Evolutionary conservation across 2,329 filamentous ascomycete species (phyloP), one percentile per base, ranked within the genome.

Genomic region (Phialemonium atrogriseum): DNA sequence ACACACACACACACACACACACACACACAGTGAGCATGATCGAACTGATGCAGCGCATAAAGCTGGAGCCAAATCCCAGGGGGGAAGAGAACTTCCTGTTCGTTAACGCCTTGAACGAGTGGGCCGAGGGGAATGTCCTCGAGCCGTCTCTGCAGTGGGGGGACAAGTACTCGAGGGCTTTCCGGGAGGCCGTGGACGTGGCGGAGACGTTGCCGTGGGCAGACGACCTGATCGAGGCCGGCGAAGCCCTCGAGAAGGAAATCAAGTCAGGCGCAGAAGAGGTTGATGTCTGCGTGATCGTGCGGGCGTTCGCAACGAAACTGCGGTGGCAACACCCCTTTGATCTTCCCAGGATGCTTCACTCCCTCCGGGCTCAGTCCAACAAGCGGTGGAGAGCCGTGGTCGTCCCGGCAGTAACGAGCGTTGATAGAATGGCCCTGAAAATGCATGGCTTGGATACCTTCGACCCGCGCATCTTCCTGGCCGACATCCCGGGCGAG

Each of bases 71-170:
- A 11, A 38, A 38, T 15, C 36, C 32, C 7, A 17, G 18, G 10
- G 32, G 32, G 19, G 28, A 32, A 12, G 36, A 35, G 19, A 38
- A 38, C 26, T 38, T 35, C 24, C 24, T 35, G 21, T 38, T 38
- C 25, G 9, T 35, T 33, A 38, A 38, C 26, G 36, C 36, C 8
- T 27, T 38, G 29, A 38, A 38, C 25, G 33, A 35, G 21, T 38
- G 36, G 36, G 36, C 33, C n/a, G 36, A 38, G 20, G 36, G 36
- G 18, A 38, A 38, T 20, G 33, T 38, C 11, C 36, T 38, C 15
- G 36, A 38, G 30, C 36, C 29, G 14, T 33, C 33, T n/a, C 11
- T 24, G 2, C 36, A 38, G 25, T 36, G 33, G 33, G 36, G 33
- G 8, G 22, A 31, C 10, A n/a, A n/a, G 10, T 38, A 33, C 30